Evolutionary conservation across 2,329 filamentous ascomycete genomes (phyloP), one percentile per base, ranked within the genome.

Genomic region (Graphiopsis chlorocephala): DNA sequence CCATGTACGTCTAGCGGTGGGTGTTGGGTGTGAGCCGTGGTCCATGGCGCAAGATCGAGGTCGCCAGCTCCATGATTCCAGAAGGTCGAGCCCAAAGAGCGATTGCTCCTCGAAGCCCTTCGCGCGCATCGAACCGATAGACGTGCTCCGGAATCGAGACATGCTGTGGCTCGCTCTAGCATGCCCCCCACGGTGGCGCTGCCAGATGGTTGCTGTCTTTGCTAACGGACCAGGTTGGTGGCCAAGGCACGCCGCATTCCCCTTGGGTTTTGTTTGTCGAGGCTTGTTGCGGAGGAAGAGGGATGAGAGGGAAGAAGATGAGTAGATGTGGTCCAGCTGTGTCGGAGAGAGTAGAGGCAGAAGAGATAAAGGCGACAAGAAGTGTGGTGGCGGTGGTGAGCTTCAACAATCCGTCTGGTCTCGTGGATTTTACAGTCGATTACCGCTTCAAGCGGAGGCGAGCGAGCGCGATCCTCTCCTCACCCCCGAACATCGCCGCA

Each of bases 131-230:
- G 80, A 66, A 84, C 72, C 72, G 84, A 78, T 70, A 81, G 79
- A 74, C 82, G 80, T 74, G 83, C 79, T 80, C 83, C 82, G 76
- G 81, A 79, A 79, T 85, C 79, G 80, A 86, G 81, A 78, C 83
- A 86, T 85, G 80, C 79, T 75, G 81, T 81, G 74, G 83, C 83
- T 72, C 82, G 83, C 83, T 86, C 84, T 75, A 86, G 83, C 84
- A 86, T 86, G 74, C 79, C 79, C 66, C 66, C 65, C 52, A 55
- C 20, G 48, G 50, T 42, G 31, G 48, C 53, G 29, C 42, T 48
- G 53, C 53, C 52, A 52, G 25, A 64, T 52, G 42, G 26, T 14
- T 53, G 31, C 42, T 20, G 35, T 29, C 33, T 55, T 31, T 52
- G 48, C 31, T 55, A 25, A 48, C 31, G 35, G 20, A 31, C 50